Evolutionary conservation across 306 rosid genomes (phyloP).

Genomic region (Trichosanthes cucumerina): DNA sequence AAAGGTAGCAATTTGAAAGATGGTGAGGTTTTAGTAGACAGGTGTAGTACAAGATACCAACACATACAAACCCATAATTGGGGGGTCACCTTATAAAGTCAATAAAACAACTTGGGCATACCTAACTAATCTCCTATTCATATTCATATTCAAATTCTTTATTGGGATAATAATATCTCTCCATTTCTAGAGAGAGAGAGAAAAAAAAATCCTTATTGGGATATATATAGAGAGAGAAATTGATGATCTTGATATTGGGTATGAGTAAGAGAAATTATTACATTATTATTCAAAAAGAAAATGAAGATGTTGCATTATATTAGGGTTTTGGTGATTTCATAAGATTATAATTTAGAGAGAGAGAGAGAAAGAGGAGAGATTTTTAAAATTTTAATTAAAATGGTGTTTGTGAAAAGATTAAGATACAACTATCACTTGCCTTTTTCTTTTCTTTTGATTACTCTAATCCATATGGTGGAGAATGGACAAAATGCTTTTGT

Average conservation of each 20-base stretch:
- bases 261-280: not conserved
- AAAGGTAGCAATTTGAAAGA: not conserved
- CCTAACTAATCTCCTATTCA: constrained; percentile 12
- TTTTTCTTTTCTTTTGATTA: not conserved
- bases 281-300: not conserved
- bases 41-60: constrained; percentile 5
- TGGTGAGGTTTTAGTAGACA: not conserved
- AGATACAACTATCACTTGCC: not conserved
- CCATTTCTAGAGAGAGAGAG: not conserved
- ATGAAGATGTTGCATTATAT: not conserved
- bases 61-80: not conserved
- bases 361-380: not conserved
- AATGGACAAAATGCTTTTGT: constrained; percentile 1
- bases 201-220: not conserved
- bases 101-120: constrained; percentile 6
- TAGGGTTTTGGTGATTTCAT: not conserved
- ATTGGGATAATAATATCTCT: not conserved
- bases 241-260: not conserved
- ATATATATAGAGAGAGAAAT: not conserved
- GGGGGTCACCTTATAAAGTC: constrained; percentile 6
- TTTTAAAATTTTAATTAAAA: not conserved
- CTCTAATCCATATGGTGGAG: not conserved
- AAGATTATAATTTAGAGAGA: not conserved
- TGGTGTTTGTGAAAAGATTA: not conserved
- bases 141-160: constrained; percentile 1